A percentile compares a stretch with the other conserved stretches of the same genome.
phyloP scores from a whole-genome alignment of 2,329 filamentous ascomycete species.

The Aspergillus pseudotamarii region DNA sequence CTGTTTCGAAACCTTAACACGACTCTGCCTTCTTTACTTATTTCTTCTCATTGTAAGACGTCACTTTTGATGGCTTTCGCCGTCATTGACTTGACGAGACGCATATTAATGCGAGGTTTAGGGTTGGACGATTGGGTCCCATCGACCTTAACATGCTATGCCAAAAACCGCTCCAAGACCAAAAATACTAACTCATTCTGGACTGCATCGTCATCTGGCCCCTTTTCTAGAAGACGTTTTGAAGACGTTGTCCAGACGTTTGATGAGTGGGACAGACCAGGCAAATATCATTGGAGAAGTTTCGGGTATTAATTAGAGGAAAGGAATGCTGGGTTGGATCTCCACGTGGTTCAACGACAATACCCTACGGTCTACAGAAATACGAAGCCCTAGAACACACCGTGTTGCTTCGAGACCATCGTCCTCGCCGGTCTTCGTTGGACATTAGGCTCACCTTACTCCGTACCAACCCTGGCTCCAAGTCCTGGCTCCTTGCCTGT shows the following conservation, averaged over 20 bases:
- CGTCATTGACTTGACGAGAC: background rate
- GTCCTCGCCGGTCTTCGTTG: background rate
- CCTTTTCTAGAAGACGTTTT: background rate
- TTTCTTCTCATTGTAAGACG: background rate
- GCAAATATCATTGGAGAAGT: background rate
- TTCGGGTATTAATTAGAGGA: background rate
- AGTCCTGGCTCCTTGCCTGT: background rate
- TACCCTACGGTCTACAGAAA: background rate
- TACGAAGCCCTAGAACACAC: background rate
- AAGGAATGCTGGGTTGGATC: background rate
- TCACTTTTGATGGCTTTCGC: background rate
- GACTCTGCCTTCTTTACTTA: too few relatives aligned
- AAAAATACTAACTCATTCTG: background rate
- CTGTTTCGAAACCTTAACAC: too few relatives aligned
- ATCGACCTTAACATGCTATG: background rate
- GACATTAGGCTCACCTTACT: background rate
- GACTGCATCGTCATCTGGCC: background rate
- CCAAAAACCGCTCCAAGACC: background rate
- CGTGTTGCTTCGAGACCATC: background rate
- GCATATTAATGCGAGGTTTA: background rate
- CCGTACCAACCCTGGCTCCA: background rate
- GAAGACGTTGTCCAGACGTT: background rate
- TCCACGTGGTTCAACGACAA: background rate
- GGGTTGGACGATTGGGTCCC: background rate
- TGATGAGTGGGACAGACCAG: background rate